Percentiles rank a stretch among this genome's conserved stretches.
These are phyloP conservation scores for Coemansia sp. DNA, from an alignment of 192 early-diverging fungal species.

Conservation along the genomic window DNA sequence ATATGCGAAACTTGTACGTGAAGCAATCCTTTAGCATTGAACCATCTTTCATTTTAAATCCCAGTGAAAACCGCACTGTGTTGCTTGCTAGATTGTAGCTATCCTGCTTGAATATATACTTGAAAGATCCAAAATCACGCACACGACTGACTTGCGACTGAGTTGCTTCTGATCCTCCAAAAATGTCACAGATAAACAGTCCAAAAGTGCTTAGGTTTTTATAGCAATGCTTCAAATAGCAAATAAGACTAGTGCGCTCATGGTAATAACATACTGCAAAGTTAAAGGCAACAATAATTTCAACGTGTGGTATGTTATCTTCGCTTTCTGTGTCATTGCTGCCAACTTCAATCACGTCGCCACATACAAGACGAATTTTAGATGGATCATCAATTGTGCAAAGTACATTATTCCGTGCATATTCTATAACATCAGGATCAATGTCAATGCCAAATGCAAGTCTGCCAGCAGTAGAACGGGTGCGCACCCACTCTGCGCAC, in stretches of 20 bases:
- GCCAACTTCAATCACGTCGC: constrained; percentile 17
- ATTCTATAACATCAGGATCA: constrained; percentile 42
- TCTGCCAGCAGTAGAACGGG: constrained; percentile 6
- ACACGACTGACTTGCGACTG: constrained; percentile 8
- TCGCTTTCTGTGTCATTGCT: not conserved
- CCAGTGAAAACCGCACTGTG: constrained; percentile 28
- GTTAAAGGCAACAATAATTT: constrained; percentile 53
- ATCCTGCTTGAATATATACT: constrained; percentile 48
- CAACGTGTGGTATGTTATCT: constrained; percentile 22
- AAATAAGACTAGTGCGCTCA: constrained; percentile 35
- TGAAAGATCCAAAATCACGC: constrained; percentile 20
- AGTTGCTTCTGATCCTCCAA: constrained; percentile 39
- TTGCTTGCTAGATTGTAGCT: constrained; percentile 35
- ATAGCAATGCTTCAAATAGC: constrained; percentile 35
- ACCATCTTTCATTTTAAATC: constrained; percentile 51
- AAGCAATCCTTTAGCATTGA: constrained; percentile 47
- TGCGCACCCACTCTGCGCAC: constrained; percentile 47
- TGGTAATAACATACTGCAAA: constrained; percentile 50
- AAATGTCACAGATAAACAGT: constrained; percentile 50
- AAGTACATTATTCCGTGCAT: constrained; percentile 32
- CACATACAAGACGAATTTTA: constrained; percentile 13
- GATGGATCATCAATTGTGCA: not conserved
- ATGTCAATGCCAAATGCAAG: constrained; percentile 52
- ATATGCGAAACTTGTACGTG: constrained; percentile 46
- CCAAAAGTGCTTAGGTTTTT: constrained; percentile 36